These are phyloP conservation scores for Wickerhamomyces chambardii DNA, from an alignment of 805 yeast genomes.

Conservation along the genomic window DNA sequence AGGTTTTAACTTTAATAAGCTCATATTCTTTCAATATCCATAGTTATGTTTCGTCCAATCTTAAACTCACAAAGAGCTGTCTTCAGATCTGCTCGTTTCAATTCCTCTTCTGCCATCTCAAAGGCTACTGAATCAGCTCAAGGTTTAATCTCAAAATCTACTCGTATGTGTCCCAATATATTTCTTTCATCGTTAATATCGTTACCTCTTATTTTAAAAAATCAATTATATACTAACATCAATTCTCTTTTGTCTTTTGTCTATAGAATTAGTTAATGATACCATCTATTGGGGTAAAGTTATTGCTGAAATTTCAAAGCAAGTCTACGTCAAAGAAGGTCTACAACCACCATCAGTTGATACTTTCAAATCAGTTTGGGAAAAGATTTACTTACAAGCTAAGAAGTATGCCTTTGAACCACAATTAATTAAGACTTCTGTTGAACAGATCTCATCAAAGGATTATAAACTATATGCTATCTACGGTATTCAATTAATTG, in stretches of 20 bases:
- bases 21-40: too few relatives aligned
- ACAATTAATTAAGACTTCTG: slow-evolving; percentile 37
- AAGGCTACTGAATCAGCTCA: slow-evolving; percentile 29
- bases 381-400: slow-evolving; percentile 36
- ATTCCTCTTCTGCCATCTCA: slow-evolving; percentile 19
- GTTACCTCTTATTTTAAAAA: neutral
- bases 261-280: slow-evolving; percentile 28
- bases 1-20: too few relatives aligned
- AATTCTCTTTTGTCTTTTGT: too few relatives aligned
- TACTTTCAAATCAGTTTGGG: slow-evolving; percentile 72
- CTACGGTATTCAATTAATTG: slow-evolving; percentile 75
- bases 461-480: slow-evolving; percentile 60
- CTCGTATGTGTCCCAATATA: slow-evolving; percentile 30
- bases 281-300: slow-evolving; percentile 75
- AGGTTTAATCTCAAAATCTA: slow-evolving; percentile 23
- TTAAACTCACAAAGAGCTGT: neutral
- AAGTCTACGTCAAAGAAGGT: slow-evolving; percentile 85
- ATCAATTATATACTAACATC: neutral
- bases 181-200: neutral
- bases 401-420: slow-evolving; percentile 47
- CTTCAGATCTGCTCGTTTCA: slow-evolving; percentile 21
- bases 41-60: neutral
- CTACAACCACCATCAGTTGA: slow-evolving; percentile 80
- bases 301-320: slow-evolving; percentile 38
- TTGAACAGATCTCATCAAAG: slow-evolving; percentile 42